phyloP scores from a whole-genome alignment of 1,284 basidiomycete genomes.

The Cystobasidium sp. region DNA sequence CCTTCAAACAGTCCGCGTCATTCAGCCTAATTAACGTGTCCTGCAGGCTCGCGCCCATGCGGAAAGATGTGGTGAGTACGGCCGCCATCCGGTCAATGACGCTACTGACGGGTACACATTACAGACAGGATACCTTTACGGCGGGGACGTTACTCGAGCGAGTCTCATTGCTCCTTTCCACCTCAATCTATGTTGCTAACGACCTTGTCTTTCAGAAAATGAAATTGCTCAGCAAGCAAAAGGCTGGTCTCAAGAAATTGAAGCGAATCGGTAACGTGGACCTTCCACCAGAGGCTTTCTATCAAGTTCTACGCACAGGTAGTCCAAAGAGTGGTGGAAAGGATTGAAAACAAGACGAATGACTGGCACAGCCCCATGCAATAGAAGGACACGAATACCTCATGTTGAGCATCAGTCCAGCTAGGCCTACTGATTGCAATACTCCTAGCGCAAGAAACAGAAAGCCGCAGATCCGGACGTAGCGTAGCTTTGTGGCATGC shows the following conservation, averaged over 20 bases:
- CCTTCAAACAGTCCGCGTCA: not conserved
- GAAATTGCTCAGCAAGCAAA: conserved; percentile 90
- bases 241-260: conserved; percentile 83
- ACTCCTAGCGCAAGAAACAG: no score
- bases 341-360: no score
- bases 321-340: conserved; percentile 16
- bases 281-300: conserved; percentile 89
- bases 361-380: no score
- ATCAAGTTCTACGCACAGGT: conserved; percentile 66
- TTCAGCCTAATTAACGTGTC: not conserved
- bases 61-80: conserved; percentile 82
- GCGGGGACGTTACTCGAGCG: conserved; percentile 32
- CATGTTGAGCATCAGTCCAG: no score
- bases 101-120: not conserved
- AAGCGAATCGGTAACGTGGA: conserved; percentile 66
- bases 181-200: no score
- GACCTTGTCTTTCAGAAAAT: conserved; percentile 61
- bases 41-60: conserved; percentile 72
- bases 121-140: conserved; percentile 48
- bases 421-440: no score
- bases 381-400: no score
- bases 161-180: no score
- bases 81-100: not conserved
- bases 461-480: no score
- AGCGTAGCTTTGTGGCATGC: no score